These are phyloP conservation scores for Boletus pseudo-olivaceus DNA, from an alignment of 768 basidiomycete genomes.

Conservation along the genomic window DNA sequence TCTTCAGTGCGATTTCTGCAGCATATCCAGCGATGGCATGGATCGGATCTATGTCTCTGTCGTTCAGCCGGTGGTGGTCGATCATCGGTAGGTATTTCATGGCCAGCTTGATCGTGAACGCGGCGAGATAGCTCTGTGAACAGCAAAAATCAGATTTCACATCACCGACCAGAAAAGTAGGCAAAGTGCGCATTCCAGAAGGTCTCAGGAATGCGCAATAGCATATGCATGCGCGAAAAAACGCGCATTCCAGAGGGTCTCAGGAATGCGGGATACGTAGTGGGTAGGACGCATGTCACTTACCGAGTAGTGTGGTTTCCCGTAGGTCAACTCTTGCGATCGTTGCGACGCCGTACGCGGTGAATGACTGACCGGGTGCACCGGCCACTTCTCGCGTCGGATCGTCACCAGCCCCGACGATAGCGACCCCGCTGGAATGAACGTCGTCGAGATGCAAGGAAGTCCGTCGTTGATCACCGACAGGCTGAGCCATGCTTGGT, in stretches of 20 bases:
- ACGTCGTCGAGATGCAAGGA: not conserved
- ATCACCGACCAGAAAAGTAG: too few relatives aligned
- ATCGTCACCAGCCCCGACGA: not conserved
- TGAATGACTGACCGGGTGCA: not conserved
- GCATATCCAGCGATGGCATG: not conserved
- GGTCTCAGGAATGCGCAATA: too few relatives aligned
- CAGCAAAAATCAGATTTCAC: too few relatives aligned
- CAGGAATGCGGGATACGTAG: not conserved
- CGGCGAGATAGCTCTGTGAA: not conserved
- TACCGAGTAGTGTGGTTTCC: not conserved
- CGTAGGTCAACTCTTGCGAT: slow-evolving; percentile 1
- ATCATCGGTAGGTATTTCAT: not conserved
- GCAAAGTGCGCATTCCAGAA: too few relatives aligned
- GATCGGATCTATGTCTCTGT: too few relatives aligned
- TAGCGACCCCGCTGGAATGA: not conserved
- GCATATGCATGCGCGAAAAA: too few relatives aligned
- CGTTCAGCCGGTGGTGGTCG: too few relatives aligned
- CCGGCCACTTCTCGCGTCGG: not conserved
- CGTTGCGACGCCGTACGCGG: not conserved
- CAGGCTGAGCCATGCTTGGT: not conserved
- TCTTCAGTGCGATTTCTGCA: not conserved
- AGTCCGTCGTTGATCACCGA: not conserved
- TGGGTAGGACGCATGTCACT: too few relatives aligned
- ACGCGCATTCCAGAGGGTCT: not conserved
- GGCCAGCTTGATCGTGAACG: too few relatives aligned